Base-by-base conservation (phyloP, 1,139 yeast species). In the Nakaseomyces sp. region DNA sequence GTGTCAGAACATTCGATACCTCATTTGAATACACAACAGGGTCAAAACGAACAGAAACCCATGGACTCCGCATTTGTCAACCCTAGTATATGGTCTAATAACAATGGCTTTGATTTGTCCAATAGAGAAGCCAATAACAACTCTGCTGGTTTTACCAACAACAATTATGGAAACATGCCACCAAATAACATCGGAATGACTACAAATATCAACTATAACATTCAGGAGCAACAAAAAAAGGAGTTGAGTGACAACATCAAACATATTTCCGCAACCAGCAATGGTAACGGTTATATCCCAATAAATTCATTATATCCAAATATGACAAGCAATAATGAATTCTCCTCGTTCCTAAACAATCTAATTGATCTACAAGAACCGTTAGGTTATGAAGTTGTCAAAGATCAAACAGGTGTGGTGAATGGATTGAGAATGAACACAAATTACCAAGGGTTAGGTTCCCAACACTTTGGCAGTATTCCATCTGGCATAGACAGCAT, bases 21-120 rank as follows among this genome's bases (percentile, higher is more conserved):
- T 28, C 7, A 5, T 20, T 12, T 35, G 28, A 20, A 20, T 20
- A 20, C 17, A n/a, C 38, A 22, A 13, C 16, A 7, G 4, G 18
- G 4, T 15, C 17, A n/a, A n/a, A 35, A n/a, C 8, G 28, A 35
- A 8, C 26, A 35, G 8, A 22, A 5, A 12, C 18, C 28, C n/a
- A 35, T 35, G 38, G 38, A 22, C 24, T 28, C 42, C 12, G 24
- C 24, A n/a, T 25, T 40, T 20, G 25, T 25, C 18, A 17, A 33
- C 16, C 20, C 37, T 8, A 40, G 37, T 19, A 31, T 40, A 17
- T 40, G 42, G 42, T 31, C 42, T 12, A 32, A 5, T n/a, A 25
- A 24, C 19, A 31, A 17, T 10, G 31, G 15, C 8, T 22, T 25
- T 18, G 26, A 28, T 15, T 12, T 26, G 16, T 13, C 30, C 2